These are phyloP conservation scores for Pezicula carpinea DNA, from an alignment of 2,329 filamentous ascomycete genomes.

Conservation along the genomic window DNA sequence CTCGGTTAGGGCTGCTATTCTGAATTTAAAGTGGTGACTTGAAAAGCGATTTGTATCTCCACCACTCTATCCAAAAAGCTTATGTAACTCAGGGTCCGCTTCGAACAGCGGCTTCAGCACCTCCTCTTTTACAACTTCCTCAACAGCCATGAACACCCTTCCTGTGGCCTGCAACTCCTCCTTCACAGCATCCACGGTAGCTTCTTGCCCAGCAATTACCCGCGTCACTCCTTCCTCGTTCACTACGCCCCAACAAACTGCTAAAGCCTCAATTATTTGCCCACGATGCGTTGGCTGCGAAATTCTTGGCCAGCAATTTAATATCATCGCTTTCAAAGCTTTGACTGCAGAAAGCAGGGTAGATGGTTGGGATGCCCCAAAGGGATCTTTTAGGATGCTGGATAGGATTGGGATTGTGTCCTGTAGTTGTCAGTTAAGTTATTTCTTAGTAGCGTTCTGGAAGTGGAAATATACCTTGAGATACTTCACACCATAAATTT, in stretches of 20 bases:
- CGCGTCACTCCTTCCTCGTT: neutral
- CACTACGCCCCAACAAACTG: conserved; percentile 57
- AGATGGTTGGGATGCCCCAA: conserved; percentile 50
- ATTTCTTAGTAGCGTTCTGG: conserved; percentile 4
- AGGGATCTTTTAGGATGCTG: conserved; percentile 62
- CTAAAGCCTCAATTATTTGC: conserved; percentile 58
- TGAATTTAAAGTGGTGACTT: no score
- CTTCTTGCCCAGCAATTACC: conserved; percentile 5
- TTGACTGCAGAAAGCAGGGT: conserved; percentile 43
- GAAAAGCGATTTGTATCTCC: no score
- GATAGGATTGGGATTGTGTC: conserved; percentile 64
- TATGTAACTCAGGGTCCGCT: conserved; percentile 30
- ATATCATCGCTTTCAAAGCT: conserved; percentile 53
- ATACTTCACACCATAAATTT: conserved; percentile 61
- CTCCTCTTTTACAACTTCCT: conserved; percentile 5
- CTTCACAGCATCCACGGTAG: conserved; percentile 10
- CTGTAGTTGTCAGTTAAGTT: conserved; percentile 29
- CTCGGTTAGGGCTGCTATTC: no score
- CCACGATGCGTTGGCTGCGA: conserved; percentile 49
- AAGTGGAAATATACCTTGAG: conserved; percentile 49
- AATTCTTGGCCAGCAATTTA: conserved; percentile 67
- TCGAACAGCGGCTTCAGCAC: conserved; percentile 21
- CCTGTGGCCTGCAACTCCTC: conserved; percentile 17
- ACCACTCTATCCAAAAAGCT: conserved; percentile 24
- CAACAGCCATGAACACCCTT: conserved; percentile 19